These are phyloP conservation scores for Saksenaea vasiformis DNA, from an alignment of 371 early-diverging fungal genomes.

Conservation along the genomic window DNA sequence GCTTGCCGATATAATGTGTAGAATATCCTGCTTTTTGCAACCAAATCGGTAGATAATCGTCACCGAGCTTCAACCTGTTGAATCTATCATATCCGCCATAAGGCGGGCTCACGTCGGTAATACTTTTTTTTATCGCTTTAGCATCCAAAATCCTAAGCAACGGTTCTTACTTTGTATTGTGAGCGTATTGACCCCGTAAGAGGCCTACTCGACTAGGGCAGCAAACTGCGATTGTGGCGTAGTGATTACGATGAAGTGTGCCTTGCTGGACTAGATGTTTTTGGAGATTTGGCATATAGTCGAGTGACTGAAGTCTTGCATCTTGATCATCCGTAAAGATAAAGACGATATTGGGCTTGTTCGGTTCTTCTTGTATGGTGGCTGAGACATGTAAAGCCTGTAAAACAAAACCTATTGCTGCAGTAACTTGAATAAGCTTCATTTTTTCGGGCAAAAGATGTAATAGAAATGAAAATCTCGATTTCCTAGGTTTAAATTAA, in stretches of 20 bases:
- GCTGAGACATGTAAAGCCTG: neutral
- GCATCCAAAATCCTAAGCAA: neutral
- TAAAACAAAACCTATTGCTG: neutral
- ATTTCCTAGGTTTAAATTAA: neutral
- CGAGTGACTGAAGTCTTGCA: conserved; percentile 50
- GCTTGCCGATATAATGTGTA: conserved; percentile 68
- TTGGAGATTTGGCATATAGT: conserved; percentile 66
- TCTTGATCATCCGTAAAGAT: conserved; percentile 72
- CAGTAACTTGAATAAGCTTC: neutral
- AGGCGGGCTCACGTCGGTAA: conserved; percentile 58
- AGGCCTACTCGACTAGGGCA: conserved; percentile 66
- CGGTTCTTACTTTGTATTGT: conserved; percentile 59
- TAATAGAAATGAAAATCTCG: neutral
- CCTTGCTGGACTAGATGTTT: conserved; percentile 62
- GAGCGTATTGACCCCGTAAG: conserved; percentile 62
- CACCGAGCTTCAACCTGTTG: conserved; percentile 43
- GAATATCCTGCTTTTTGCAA: conserved; percentile 56
- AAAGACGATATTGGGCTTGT: conserved; percentile 61
- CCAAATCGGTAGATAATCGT: conserved; percentile 54
- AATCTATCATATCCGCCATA: conserved; percentile 61
- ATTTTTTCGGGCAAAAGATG: neutral
- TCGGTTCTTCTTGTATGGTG: neutral
- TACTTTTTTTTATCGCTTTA: conserved; percentile 13
- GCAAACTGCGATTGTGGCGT: conserved; percentile 65
- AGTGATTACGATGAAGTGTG: conserved; percentile 60